Base-by-base conservation (phyloP, 2,329 filamentous ascomycete genomes). In the Colletotrichum sp. region DNA sequence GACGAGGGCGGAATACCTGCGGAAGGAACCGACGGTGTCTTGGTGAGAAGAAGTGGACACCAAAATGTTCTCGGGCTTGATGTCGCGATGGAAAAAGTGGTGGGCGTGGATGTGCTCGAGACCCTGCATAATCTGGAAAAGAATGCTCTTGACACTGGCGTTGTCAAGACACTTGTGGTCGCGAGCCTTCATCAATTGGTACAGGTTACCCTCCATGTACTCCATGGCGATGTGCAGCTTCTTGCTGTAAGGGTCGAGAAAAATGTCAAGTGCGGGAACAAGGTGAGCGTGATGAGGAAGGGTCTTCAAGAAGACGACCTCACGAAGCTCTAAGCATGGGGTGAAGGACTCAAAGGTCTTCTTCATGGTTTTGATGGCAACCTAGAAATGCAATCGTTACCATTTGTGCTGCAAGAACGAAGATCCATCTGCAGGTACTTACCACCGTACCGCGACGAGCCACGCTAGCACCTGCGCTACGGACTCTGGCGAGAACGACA, bases 291-390 rank as follows among this genome's bases (percentile, higher is more conserved):
- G 97, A 60, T 91, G 89, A 3, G 97, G 97, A 18, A 99, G 89
- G 13, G 96, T 96, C 82, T 95, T 93, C 63, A 99, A 89, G 86
- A 99, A 99, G 83, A 99, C 97, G 79, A 99, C 97, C 85, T 99
- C 97, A 77, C 97, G 94, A 70, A 99, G 91, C 85, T 99, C 97
- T 78, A 98, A 87, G 84, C 97, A 99, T 69, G 96, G 94, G 18
- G 92, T 88, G 83, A 98, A 96, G 3, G 95, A 98, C 81, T 99
- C 96, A 81, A 99, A 99, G 0, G 94, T 96, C 91, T 99, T 99
- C 90, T 99, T 99, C 97, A 99, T 99, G 8, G 97, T 99, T 88
- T 99, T 99, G 87, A 99, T 98, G 59, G 97, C 97, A 81, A 99
- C 95, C 97, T 99, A 71, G 57, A 73, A 71, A 72, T 72, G 49